Evolutionary conservation across 768 basidiomycete species (phyloP).

Genomic region (Steccherinum ochraceum): DNA sequence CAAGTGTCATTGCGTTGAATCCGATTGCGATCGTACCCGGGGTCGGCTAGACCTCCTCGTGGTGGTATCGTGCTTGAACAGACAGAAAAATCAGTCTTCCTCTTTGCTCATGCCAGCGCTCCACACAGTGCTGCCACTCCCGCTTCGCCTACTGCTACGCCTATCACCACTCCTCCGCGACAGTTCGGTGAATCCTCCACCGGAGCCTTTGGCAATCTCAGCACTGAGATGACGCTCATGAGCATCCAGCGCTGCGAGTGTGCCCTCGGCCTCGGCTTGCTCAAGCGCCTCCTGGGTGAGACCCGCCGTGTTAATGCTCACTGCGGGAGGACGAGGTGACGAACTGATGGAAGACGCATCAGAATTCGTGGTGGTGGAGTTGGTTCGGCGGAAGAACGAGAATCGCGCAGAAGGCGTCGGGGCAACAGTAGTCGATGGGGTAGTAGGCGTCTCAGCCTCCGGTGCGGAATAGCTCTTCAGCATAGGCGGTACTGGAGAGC

Average conservation of each 20-base stretch:
- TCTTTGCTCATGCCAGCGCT: constrained; percentile 76
- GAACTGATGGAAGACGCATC: constrained; percentile 47
- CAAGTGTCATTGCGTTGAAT: background rate
- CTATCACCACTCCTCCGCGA: constrained; percentile 45
- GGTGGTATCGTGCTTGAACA: background rate
- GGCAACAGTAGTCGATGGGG: constrained; percentile 22
- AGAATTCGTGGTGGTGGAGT: constrained; percentile 34
- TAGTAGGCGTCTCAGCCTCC: constrained; percentile 14
- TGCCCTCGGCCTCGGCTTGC: constrained; percentile 72
- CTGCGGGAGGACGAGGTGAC: constrained; percentile 11
- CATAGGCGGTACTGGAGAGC: constrained; percentile 26
- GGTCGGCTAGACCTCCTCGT: too few species aligned
- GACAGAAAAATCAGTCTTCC: constrained; percentile 24
- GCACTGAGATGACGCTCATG: constrained; percentile 67
- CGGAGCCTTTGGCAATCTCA: constrained; percentile 69
- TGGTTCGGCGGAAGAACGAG: constrained; percentile 62
- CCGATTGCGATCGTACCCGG: background rate
- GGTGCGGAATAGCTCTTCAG: constrained; percentile 38
- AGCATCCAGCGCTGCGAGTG: constrained; percentile 72
- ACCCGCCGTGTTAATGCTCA: constrained; percentile 26
- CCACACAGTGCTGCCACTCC: constrained; percentile 78
- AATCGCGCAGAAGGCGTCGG: constrained; percentile 42
- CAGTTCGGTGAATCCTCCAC: constrained; percentile 78
- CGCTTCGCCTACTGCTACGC: constrained; percentile 49
- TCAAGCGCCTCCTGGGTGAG: constrained; percentile 73